Base-by-base conservation (phyloP, 306 rosid genomes). In the Prunus mira region DNA sequence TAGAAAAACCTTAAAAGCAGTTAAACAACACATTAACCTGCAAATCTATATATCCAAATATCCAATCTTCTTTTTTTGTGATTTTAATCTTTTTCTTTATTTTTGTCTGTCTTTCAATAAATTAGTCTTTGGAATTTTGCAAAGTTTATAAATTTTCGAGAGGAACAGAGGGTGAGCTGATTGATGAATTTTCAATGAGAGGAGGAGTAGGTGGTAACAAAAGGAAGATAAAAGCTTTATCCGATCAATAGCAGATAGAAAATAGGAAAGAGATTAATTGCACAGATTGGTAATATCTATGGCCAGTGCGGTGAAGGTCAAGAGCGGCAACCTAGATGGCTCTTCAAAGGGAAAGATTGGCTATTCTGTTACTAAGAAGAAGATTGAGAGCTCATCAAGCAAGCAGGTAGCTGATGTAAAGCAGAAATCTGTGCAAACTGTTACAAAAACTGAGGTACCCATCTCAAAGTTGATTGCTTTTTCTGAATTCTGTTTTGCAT, bases 381-480 rank as follows among this genome's bases (percentile, higher is more conserved):
- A 76, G 86, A 28, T 85, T 45, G 89, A 82, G 60, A 84, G 73
- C 83, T 87, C 97, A 46, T 74, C 97, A 61, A 76, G 19, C 88
- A 88, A 80, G 85, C 79, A 75, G 67, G 78, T 82, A 47, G 12
- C 72, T 77, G 86, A 87, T 80, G 78, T 84, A 64, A 92, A 86
- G 84, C 80, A 75, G 82, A 90, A 86, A 90, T 78, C 88, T 54
- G 83, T 78, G 62, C 73, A 85, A 9, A 65, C 77, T 41, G 72
- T 79, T 66, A 75, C 81, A 54, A 93, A 93, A 88, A 74, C 85
- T 66, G 96, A 87, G 96, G 97, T 93, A 28, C 62, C 52, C 77
- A 67, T 83, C 69, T 65, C 34, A 51, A 78, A 73, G 55, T 68
- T 76, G 12, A 14, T 64, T 74, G 30, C 45, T 78, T 69, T 74